Percentiles rank a stretch among this genome's conserved stretches.
phyloP scores from a whole-genome alignment of 169 alveolate species.

The Plasmodium cynomolgi region DNA sequence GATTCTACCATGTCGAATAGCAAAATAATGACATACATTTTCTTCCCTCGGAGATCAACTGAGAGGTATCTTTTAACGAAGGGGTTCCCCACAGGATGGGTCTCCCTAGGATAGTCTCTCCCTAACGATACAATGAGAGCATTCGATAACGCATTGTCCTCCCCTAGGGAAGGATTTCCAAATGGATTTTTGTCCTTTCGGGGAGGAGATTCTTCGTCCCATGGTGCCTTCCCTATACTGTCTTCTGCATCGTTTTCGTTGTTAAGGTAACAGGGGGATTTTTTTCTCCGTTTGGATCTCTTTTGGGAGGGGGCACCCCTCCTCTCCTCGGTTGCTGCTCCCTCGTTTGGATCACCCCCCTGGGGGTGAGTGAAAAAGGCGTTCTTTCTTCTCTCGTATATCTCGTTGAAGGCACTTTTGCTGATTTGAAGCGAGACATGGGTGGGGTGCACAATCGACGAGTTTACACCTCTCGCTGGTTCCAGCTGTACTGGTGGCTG shows the following conservation, averaged over 20 bases:
- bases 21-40: not conserved
- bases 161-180: not conserved
- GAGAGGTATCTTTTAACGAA: constrained; percentile 35
- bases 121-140: constrained; percentile 5
- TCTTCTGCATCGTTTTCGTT: not conserved
- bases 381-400: constrained; percentile 22
- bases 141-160: not conserved
- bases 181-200: too few species aligned
- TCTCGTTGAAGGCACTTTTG: constrained; percentile 5
- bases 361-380: not conserved
- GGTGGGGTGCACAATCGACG: not conserved
- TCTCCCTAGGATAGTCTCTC: not conserved
- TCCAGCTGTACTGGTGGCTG: not conserved
- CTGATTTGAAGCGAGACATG: constrained; percentile 17
- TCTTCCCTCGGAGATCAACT: constrained; percentile 5
- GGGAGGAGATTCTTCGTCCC: not conserved
- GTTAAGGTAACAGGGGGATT: not conserved
- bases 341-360: not conserved
- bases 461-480: not conserved
- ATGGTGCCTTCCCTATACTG: not conserved
- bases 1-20: constrained; percentile 3
- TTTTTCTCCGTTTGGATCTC: not conserved
- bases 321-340: not conserved
- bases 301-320: not conserved
- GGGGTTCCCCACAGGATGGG: not conserved